Conservation (phyloP, 2,329 filamentous ascomycete genomes). For the Verticillium isaacii region DNA sequence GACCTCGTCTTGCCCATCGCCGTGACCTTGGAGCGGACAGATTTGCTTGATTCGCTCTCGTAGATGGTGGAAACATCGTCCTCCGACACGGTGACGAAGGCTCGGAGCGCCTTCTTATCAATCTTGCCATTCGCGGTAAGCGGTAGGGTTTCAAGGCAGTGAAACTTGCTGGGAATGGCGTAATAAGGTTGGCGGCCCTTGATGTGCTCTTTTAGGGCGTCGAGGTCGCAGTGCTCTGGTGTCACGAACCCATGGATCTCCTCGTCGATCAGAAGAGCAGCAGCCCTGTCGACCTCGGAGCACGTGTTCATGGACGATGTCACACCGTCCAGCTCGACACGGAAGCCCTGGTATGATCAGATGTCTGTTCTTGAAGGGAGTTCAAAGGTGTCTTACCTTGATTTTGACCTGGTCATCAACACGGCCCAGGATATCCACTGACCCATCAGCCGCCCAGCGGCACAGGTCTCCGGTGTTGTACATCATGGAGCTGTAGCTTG, state of each 20-base stretch:
- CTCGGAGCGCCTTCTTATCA: constrained; percentile 41
- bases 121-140: constrained; percentile 52
- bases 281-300: constrained; percentile 39
- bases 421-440: constrained; percentile 48
- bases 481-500: constrained; percentile 36
- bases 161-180: constrained; percentile 42
- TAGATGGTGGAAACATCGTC: neutral
- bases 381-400: constrained; percentile 2
- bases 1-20: constrained; percentile 3
- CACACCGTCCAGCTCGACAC: constrained; percentile 55
- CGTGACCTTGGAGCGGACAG: constrained; percentile 6
- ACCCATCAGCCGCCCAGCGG: constrained; percentile 46
- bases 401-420: constrained; percentile 58
- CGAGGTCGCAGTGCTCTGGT: constrained; percentile 24
- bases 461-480: constrained; percentile 58
- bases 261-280: constrained; percentile 38
- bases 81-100: constrained; percentile 17
- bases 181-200: constrained; percentile 46
- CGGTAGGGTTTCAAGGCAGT: constrained; percentile 38
- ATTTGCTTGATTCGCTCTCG: neutral
- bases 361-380: neutral
- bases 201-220: constrained; percentile 32
- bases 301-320: constrained; percentile 41
- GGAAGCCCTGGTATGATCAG: constrained; percentile 37
- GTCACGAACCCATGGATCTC: constrained; percentile 46